These are phyloP conservation scores for Ceratobasidium sp. DNA, from an alignment of 1,284 basidiomycete genomes.

Conservation along the genomic window DNA sequence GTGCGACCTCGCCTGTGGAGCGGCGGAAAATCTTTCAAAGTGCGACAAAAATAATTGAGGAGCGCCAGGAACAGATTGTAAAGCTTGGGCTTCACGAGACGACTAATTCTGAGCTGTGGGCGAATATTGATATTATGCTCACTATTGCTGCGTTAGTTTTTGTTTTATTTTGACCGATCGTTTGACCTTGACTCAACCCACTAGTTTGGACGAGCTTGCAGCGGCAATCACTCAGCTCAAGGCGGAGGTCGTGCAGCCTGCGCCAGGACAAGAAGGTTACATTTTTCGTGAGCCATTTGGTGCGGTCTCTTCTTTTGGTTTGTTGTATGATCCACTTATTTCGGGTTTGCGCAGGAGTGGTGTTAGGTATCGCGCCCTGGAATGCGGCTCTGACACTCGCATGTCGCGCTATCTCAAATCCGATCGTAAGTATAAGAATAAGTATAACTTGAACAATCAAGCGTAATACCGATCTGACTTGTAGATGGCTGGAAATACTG, in stretches of 20 bases:
- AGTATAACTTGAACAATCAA: not conserved
- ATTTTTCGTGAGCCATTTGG: conserved; percentile 53
- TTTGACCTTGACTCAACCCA: not conserved
- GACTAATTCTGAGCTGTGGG: conserved; percentile 48
- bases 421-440: conserved; percentile 53
- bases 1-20: conserved; percentile 47
- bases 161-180: not conserved
- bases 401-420: conserved; percentile 54
- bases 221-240: conserved; percentile 50
- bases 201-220: conserved; percentile 52
- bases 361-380: conserved; percentile 53
- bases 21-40: conserved; percentile 52
- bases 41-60: conserved; percentile 49
- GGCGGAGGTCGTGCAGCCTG: conserved; percentile 50
- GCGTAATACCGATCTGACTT: conserved; percentile 46
- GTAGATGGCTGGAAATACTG: conserved; percentile 59
- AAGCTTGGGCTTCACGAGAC: conserved; percentile 50
- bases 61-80: conserved; percentile 49
- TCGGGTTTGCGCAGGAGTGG: conserved; percentile 43
- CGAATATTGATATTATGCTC: conserved; percentile 49
- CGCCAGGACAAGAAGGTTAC: conserved; percentile 46
- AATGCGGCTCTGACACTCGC: conserved; percentile 55
- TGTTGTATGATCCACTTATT: not conserved
- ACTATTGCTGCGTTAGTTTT: conserved; percentile 49
- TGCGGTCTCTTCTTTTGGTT: not conserved